Conservation (phyloP, 148 eudicot species). For the Vaccinium myrtillus region DNA sequence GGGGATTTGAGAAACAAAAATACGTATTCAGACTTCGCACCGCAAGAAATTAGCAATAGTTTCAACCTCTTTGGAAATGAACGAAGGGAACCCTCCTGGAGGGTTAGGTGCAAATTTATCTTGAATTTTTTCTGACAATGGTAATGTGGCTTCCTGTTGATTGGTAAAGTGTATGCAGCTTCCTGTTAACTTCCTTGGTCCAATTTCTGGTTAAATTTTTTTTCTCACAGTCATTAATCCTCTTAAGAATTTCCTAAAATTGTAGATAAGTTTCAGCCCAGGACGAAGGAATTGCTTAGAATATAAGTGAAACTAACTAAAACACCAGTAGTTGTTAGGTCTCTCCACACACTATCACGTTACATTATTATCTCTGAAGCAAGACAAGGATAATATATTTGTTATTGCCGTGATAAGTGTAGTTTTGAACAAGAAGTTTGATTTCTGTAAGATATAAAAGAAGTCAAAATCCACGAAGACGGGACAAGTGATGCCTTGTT, state of each 20-base stretch:
- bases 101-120: not conserved
- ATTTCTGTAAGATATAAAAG: not conserved
- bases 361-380: not conserved
- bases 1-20: not conserved
- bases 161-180: not conserved
- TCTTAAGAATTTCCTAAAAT: not conserved
- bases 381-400: not conserved
- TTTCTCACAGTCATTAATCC: not conserved
- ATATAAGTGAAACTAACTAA: not conserved
- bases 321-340: not conserved
- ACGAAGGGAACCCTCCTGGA: not conserved
- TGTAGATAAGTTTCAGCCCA: not conserved
- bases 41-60: not conserved
- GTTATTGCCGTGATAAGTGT: not conserved
- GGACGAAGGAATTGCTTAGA: not conserved
- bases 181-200: not conserved
- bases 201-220: not conserved
- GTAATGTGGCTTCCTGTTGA: not conserved
- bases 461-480: not conserved
- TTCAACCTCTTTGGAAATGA: constrained; percentile 4
- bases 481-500: not conserved
- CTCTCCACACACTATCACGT: not conserved
- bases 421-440: not conserved
- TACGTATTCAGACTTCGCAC: not conserved
- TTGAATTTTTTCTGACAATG: not conserved